Evolutionary conservation across 352 stramenopile genomes (phyloP), one percentile per base, ranked within the genome.

Genomic region (Elongisporangium senticosum): DNA sequence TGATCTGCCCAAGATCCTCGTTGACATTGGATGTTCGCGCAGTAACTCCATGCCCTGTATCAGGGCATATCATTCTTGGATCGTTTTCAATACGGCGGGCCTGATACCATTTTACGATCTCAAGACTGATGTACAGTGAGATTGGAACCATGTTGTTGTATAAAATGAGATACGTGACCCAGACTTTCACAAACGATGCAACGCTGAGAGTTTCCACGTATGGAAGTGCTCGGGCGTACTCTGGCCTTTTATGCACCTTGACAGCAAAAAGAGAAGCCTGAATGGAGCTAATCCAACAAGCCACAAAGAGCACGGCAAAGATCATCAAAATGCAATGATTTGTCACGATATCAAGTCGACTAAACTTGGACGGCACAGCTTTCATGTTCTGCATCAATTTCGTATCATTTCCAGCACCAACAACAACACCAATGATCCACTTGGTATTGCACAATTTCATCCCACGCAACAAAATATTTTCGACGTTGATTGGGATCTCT

Each of bases 121-220:
- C 94, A 2, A 99, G 72, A 21, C 93, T 98, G 24, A 99, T 97
- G 73, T 99, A 99, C 2, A 99, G 71, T 55, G 92, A 98, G 40
- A 99, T 95, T 5, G 97, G 97, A 13, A 99, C 79, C 77, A 95
- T 87, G 65, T 94, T 94, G 67, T 95, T 93, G 77, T 95, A 95
- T 24, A 95, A 51, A 53, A 95, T 93, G 50, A 95, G 61, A 55
- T 89, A 92, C 23, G 85, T 94, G 19, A 92, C 51, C 78, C 84
- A 93, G 0, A 71, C 69, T 54, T 91, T 75, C 0, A 85, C 37
- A n/a, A 87, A 79, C 20, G 74, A 72, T 0, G 55, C 72, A 0
- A 66, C 55, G 20, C 57, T 63, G 14, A 81, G 81, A 15, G 69
- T 26, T 2, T 61, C 55, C 20, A 84, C 63, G 49, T 68, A 82